phyloP scores from a whole-genome alignment of 2,329 filamentous ascomycete genomes.

The Mariannaea elegans region DNA sequence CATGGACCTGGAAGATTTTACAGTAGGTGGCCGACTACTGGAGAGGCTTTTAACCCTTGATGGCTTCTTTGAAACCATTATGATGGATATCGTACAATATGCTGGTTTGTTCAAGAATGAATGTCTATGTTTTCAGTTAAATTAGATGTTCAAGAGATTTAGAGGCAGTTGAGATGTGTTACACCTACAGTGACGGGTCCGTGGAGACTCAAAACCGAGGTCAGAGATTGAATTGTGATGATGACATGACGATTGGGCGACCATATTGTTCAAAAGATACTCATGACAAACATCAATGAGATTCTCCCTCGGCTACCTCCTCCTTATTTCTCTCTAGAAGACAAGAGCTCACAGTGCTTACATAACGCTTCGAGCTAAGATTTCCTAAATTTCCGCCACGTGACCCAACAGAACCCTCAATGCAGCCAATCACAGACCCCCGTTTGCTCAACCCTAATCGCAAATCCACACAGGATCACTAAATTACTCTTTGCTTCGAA shows the following conservation, averaged over 20 bases:
- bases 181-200: not conserved
- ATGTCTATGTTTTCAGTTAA: not conserved
- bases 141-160: not conserved
- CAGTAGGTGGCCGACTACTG: constrained; percentile 65
- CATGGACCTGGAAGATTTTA: constrained; percentile 63
- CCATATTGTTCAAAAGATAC: not conserved
- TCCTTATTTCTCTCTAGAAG: not conserved
- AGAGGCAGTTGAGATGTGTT: not conserved
- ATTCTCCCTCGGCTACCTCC: not conserved
- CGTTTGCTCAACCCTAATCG: constrained; percentile 36
- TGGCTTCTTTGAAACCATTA: constrained; percentile 59
- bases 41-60: constrained; percentile 53
- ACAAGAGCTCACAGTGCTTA: constrained; percentile 5
- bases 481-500: constrained; percentile 30
- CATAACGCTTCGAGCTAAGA: constrained; percentile 2
- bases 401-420: not conserved
- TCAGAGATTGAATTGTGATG: not conserved
- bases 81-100: not conserved
- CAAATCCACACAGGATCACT: constrained; percentile 29
- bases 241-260: not conserved
- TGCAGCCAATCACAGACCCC: constrained; percentile 18
- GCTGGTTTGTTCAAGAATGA: not conserved
- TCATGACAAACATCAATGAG: not conserved
- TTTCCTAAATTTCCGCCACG: constrained; percentile 14
- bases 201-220: not conserved